Conservation (phyloP, 768 basidiomycete genomes). For the Harrya chromipes region DNA sequence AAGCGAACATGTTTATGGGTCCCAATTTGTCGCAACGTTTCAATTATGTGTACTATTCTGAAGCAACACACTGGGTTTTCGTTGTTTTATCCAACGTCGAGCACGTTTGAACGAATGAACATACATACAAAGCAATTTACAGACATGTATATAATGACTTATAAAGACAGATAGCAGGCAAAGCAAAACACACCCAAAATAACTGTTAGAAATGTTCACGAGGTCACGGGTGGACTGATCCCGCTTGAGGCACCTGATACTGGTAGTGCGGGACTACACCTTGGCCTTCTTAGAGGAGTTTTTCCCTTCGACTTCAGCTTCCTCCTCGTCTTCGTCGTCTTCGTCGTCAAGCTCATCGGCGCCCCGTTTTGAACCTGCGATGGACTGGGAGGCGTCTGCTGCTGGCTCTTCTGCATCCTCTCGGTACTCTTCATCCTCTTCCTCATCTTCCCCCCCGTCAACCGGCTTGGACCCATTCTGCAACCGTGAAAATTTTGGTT, state of each 20-base stretch:
- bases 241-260: neutral
- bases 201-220: neutral
- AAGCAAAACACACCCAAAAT: neutral
- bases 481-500: neutral
- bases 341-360: conserved; percentile 21
- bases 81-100: too few species aligned
- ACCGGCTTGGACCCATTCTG: conserved; percentile 14
- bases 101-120: neutral
- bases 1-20: too few species aligned
- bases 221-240: neutral
- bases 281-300: conserved; percentile 23
- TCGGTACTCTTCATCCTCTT: conserved; percentile 22
- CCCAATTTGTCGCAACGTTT: too few species aligned
- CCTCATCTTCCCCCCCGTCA: conserved; percentile 17
- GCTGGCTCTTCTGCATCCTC: conserved; percentile 9
- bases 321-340: conserved; percentile 11
- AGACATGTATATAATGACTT: conserved; percentile 9
- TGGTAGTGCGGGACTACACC: conserved; percentile 13
- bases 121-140: conserved; percentile 3
- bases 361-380: conserved; percentile 24
- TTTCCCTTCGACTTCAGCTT: conserved; percentile 4
- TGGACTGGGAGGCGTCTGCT: conserved; percentile 4
- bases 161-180: conserved; percentile 12
- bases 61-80: too few species aligned
- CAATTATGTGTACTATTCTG: too few species aligned